Conservation (phyloP, 2,329 filamentous ascomycete genomes). For the Dactylella cylindrospora region DNA sequence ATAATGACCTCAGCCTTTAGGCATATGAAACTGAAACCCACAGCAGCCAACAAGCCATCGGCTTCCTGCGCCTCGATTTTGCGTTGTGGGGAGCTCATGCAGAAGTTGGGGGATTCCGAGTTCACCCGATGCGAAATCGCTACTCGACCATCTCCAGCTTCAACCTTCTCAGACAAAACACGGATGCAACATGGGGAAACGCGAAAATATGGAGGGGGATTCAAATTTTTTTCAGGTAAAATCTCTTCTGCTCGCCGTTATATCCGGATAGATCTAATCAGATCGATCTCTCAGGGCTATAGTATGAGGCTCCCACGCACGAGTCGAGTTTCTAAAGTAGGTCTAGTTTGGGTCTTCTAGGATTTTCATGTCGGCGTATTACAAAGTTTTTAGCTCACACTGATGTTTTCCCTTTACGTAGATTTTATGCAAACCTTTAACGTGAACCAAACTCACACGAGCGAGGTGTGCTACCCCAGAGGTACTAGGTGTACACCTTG, state of each 20-base stretch:
- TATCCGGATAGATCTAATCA: slow-evolving; percentile 33
- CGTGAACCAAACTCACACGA: slow-evolving; percentile 32
- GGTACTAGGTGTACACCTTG: no score
- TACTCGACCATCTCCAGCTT: slow-evolving; percentile 3
- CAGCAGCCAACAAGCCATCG: no score
- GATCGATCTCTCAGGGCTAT: slow-evolving; percentile 29
- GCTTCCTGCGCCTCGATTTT: no score
- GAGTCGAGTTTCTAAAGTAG: no score
- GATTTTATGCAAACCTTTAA: slow-evolving; percentile 34
- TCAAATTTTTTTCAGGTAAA: background rate
- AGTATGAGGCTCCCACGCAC: slow-evolving; percentile 13
- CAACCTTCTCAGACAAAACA: background rate
- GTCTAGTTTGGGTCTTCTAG: background rate
- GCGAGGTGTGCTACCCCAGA: slow-evolving; percentile 22
- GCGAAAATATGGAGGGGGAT: background rate
- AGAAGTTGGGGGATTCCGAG: slow-evolving; percentile 14
- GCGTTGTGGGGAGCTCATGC: slow-evolving; percentile 21
- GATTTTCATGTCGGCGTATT: slow-evolving; percentile 35
- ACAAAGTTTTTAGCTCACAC: slow-evolving; percentile 16
- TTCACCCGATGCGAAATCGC: slow-evolving; percentile 38
- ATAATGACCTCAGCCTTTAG: no score
- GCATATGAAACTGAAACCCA: no score
- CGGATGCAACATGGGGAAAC: no score
- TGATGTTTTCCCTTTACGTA: no score
- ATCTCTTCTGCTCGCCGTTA: slow-evolving; percentile 19